A percentile compares a stretch with the other conserved stretches of the same genome.
Evolutionary conservation across 768 basidiomycete species (phyloP).

Genomic region (Sistotremastrum niveocremeum): DNA sequence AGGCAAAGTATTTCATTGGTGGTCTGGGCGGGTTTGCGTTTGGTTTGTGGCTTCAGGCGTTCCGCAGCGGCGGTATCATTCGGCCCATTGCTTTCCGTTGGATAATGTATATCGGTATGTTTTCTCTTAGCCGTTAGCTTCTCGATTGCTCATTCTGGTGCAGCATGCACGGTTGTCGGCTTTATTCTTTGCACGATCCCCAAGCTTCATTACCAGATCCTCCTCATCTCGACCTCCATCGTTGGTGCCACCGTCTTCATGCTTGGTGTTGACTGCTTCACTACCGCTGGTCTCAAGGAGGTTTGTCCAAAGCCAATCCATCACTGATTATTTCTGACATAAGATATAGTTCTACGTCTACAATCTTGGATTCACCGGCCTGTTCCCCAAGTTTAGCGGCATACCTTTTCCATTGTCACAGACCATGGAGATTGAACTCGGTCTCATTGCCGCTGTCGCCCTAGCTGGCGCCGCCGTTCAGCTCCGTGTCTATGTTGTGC

Average conservation of each 20-base stretch:
- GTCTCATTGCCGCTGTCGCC: conserved; percentile 70
- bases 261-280: conserved; percentile 87
- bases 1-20: conserved; percentile 69
- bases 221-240: conserved; percentile 77
- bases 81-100: conserved; percentile 66
- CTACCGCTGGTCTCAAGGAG: conserved; percentile 87
- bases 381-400: conserved; percentile 68
- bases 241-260: conserved; percentile 88
- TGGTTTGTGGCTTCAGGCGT: conserved; percentile 78
- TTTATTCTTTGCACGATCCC: conserved; percentile 79
- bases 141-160: conserved; percentile 7
- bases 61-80: conserved; percentile 73
- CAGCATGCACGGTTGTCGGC: conserved; percentile 60
- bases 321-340: conserved; percentile 6
- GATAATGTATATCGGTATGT: conserved; percentile 76
- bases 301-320: conserved; percentile 24
- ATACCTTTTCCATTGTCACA: conserved; percentile 77
- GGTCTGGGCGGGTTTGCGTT: conserved; percentile 82
- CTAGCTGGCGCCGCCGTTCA: conserved; percentile 86
- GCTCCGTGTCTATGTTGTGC: conserved; percentile 67
- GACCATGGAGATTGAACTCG: conserved; percentile 88
- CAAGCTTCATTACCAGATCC: conserved; percentile 74
- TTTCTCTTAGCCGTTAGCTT: conserved; percentile 6
- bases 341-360: conserved; percentile 75
- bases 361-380: conserved; percentile 73